A percentile compares a stretch with the other conserved stretches of the same genome.
Conservation (phyloP, 2,329 filamentous ascomycete species). For the Nakataea oryzae region DNA sequence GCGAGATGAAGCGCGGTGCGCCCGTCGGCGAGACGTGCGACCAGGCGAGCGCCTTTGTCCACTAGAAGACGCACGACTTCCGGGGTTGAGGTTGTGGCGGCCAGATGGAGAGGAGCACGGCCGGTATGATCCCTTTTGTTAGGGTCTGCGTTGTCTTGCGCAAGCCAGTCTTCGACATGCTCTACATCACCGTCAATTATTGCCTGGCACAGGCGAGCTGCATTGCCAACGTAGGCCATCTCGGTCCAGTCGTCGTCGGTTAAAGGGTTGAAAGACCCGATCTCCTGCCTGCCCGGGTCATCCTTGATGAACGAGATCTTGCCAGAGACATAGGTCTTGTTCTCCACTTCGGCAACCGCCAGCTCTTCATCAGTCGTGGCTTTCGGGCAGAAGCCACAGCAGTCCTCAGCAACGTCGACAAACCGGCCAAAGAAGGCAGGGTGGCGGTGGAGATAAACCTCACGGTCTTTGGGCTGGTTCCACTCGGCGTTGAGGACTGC, state of each 20-base stretch:
- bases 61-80: slow-evolving; percentile 64
- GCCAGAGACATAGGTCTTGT: slow-evolving; percentile 67
- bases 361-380: slow-evolving; percentile 61
- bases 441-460: slow-evolving; percentile 70
- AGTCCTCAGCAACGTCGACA: slow-evolving; percentile 67
- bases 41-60: slow-evolving; percentile 60
- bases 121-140: slow-evolving; percentile 72
- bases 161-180: slow-evolving; percentile 59
- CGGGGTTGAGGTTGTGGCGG: slow-evolving; percentile 55
- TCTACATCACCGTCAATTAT: slow-evolving; percentile 67
- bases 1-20: slow-evolving; percentile 76
- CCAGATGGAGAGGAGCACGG: slow-evolving; percentile 68
- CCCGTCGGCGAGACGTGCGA: slow-evolving; percentile 68
- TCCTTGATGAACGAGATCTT: slow-evolving; percentile 66
- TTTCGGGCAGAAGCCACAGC: slow-evolving; percentile 68
- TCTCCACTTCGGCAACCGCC: slow-evolving; percentile 60
- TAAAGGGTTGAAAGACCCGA: slow-evolving; percentile 65
- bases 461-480: slow-evolving; percentile 68
- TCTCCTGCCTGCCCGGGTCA: slow-evolving; percentile 67
- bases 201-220: slow-evolving; percentile 65
- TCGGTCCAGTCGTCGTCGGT: slow-evolving; percentile 81
- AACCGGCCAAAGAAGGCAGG: slow-evolving; percentile 76
- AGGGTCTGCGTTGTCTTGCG: slow-evolving; percentile 56
- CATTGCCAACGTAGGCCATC: slow-evolving; percentile 82
- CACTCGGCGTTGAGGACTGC: slow-evolving; percentile 71